Evolutionary conservation across 2,329 filamentous ascomycete genomes (phyloP), one percentile per base, ranked within the genome.

Genomic region (Lachnellula cervina): DNA sequence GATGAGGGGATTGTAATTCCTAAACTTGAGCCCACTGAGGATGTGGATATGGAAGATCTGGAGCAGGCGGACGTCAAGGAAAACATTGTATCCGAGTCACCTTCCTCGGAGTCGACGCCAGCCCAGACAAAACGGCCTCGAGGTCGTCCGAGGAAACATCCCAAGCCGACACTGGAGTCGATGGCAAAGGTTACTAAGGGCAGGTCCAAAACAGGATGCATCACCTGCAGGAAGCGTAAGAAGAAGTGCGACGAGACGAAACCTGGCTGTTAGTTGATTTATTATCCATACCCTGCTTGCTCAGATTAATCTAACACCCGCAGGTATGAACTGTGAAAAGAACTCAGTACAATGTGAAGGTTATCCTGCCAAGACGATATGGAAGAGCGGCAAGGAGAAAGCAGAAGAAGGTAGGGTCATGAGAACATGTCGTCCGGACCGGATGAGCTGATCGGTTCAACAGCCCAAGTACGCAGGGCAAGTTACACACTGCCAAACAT

Each of bases 341-440:
- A 96, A 96, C 70, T 90, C 90, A 8, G 89, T 96, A 13, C 83
- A 92, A 13, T 96, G 91, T 69, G 90, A 96, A 72, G 91, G 91
- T 13, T 96, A 96, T 68, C 89, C 89, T 50, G 87, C 90, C 59
- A 90, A 90, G 69, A 87, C 89, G 56, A 81, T 90, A 51, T 96
- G 91, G 91, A 90, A 86, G 71, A 92, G 89, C 67, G 90, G 90
- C 28, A 90, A 83, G 69, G 88, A 93, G 70, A 69, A 80, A 68
- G 80, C 83, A 35, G 85, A 88, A 74, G 84, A 90, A 74, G 81
- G 82, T 83, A 75, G 62, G 73, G 56, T 51, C 25, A 52, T 52
- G 23, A 57, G 49, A 60, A 51, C 47, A 50, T 59, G 55, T 59
- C 60, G 60, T 58, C 51, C 43, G 59, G 52, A 57, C 38, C 52